Conservation (phyloP, 169 alveolate species). For the Amoebophrya sp. region DNA sequence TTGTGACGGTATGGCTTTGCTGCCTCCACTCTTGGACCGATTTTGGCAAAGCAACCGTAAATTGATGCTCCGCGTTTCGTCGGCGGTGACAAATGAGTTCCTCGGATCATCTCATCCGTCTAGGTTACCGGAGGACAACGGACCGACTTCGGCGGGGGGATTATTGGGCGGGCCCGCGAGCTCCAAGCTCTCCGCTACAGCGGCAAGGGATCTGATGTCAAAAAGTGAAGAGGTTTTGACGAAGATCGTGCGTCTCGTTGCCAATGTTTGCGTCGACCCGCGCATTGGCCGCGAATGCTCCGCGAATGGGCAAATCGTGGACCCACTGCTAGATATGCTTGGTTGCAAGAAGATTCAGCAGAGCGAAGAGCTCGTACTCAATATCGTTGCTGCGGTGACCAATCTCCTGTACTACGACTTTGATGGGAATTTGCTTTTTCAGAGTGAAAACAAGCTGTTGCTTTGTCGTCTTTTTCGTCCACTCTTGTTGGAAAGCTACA, state of each 20-base stretch:
- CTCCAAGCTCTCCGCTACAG: too few relatives aligned
- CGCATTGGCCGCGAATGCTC: not conserved
- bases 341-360: slow-evolving; percentile 34
- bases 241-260: slow-evolving; percentile 52
- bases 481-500: slow-evolving; percentile 38
- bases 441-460: slow-evolving; percentile 26
- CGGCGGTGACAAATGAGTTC: too few relatives aligned
- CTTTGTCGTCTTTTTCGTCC: slow-evolving; percentile 39
- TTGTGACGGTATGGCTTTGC: not conserved
- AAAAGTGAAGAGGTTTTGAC: slow-evolving; percentile 47
- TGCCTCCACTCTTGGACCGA: too few relatives aligned
- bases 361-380: slow-evolving; percentile 55
- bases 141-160: too few relatives aligned
- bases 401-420: slow-evolving; percentile 55
- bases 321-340: slow-evolving; percentile 14
- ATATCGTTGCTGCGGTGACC: slow-evolving; percentile 51
- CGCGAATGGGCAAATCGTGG: slow-evolving; percentile 7
- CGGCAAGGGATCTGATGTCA: too few relatives aligned
- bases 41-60: too few relatives aligned
- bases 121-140: too few relatives aligned
- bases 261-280: slow-evolving; percentile 43
- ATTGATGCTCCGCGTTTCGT: too few relatives aligned
- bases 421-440: slow-evolving; percentile 24
- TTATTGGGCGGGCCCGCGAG: too few relatives aligned
- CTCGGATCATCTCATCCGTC: too few relatives aligned